Base-by-base conservation (phyloP, 2,329 filamentous ascomycete species). In the Sarocladium strictum region DNA sequence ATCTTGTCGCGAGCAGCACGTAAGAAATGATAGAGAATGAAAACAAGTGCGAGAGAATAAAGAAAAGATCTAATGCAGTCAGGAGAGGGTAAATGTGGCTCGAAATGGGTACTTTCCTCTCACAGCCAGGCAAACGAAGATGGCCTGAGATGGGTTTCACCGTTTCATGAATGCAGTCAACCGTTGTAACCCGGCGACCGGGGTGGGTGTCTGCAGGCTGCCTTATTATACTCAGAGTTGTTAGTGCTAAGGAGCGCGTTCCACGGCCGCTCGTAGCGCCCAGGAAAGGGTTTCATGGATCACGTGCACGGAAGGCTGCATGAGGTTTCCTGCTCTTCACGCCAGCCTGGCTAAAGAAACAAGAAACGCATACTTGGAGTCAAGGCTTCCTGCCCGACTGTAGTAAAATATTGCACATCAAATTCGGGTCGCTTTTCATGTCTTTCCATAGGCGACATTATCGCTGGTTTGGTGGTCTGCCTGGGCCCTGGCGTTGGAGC, bases 241-340 rank as follows among this genome's bases (percentile, higher is more conserved):
- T 45, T 45, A 45, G 40, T 45, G 40, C 17, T 6, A 7, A 17
- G 11, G 17, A 45, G 40, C 40, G 40, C 40, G 40, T 45, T 24
- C 23, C 5, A 19, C 17, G 40, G 17, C 40, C 21, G 11, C 17
- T 21, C 7, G 40, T 14, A 45, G 40, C 17, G 23, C 40, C 40
- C 15, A 17, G 7, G 17, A 3, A 7, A 38, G 35, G 35, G 35
- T n/a, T 38, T 6, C 35, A 38, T 15, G 35, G 40, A 24, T 43
- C 40, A 43, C 40, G 40, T 43, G 40, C 17, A 43, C 40, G 40
- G 40, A 17, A 43, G 40, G 40, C 21, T 23, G 40, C 40, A 43
- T 24, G n/a, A 10, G n/a, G 6, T 6, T 12, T 32, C 7, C 6
- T 6, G 7, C 29, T 32, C 29, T 32, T 32, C 29, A 32, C 7